A percentile compares a stretch with the other conserved stretches of the same genome.
Evolutionary conservation across 78 protist genomes (phyloP).

Genomic region (Isochrysis galbana): DNA sequence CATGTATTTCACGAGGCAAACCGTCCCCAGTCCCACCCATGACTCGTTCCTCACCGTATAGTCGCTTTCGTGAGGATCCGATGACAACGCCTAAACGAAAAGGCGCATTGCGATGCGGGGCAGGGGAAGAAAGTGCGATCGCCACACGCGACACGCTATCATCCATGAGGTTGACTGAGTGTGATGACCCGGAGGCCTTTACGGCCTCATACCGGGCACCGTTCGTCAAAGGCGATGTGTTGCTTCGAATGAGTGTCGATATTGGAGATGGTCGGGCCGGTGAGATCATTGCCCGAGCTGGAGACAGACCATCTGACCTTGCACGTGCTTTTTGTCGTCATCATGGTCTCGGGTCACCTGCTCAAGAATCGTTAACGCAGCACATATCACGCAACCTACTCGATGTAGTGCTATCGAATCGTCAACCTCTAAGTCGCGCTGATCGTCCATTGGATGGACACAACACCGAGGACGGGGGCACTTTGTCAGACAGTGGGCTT

Average conservation of each 20-base stretch:
- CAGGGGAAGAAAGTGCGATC: not conserved
- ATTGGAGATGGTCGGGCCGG: not conserved
- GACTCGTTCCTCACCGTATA: no score
- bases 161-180: not conserved
- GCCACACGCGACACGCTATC: not conserved
- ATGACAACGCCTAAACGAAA: not conserved
- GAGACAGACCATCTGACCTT: not conserved
- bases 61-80: no score
- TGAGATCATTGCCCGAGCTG: not conserved
- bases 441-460: no score
- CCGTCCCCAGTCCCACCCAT: no score
- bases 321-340: not conserved
- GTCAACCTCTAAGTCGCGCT: no score
- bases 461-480: no score
- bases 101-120: no score
- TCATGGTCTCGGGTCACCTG: not conserved
- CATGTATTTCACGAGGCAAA: no score
- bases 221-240: not conserved
- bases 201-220: not conserved
- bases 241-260: not conserved
- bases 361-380: not conserved
- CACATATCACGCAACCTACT: not conserved
- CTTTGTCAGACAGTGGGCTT: no score
- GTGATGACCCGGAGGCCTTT: not conserved
- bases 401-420: no score